These are phyloP conservation scores for Solanum hybrid DNA, from an alignment of 305 asterid genomes.

Conservation along the genomic window DNA sequence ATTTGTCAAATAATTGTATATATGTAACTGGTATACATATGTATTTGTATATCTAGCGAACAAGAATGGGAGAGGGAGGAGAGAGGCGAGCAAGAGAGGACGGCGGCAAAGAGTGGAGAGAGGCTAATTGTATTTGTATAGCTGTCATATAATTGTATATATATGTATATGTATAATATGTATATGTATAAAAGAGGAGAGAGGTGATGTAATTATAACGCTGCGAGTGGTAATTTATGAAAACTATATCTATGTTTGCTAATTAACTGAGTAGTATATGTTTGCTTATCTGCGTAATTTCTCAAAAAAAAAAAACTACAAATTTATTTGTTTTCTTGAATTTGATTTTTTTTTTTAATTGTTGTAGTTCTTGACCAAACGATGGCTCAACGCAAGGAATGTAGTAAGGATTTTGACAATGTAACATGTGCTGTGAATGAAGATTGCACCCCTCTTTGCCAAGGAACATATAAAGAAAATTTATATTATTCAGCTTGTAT, in stretches of 20 bases:
- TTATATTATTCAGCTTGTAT: not conserved
- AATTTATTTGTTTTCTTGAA: not conserved
- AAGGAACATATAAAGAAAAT: not conserved
- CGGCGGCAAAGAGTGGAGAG: too few species aligned
- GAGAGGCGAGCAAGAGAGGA: not conserved
- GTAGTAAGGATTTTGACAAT: not conserved
- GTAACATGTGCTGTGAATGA: not conserved
- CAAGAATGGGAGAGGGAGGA: not conserved
- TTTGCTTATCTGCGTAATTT: too few species aligned
- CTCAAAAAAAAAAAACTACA: not conserved
- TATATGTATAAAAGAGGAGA: not conserved
- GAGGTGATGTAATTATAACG: not conserved
- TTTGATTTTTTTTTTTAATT: not conserved
- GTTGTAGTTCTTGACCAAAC: not conserved
- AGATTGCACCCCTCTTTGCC: not conserved
- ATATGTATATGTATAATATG: too few species aligned
- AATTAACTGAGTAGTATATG: not conserved
- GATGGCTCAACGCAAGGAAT: not conserved
- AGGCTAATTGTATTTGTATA: not conserved
- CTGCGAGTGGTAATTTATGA: not conserved
- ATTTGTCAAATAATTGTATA: too few species aligned
- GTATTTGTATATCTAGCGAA: not conserved
- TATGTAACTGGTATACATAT: too few species aligned
- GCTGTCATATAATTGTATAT: not conserved
- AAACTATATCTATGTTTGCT: too few species aligned